Evolutionary conservation across 129 eudicot species (phyloP).

Genomic region (Logfia minima): DNA sequence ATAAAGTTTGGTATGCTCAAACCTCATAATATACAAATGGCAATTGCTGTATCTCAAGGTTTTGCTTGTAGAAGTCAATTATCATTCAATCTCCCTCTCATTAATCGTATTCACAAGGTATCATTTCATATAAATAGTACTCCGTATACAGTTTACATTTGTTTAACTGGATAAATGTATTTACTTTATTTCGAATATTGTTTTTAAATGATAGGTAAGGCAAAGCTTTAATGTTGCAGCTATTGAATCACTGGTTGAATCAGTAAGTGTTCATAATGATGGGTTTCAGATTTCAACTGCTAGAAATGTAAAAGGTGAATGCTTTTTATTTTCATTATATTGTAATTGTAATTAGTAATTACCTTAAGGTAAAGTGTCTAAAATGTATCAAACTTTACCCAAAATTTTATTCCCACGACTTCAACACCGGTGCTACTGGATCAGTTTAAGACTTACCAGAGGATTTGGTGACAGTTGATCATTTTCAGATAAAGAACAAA

Average conservation of each 20-base stretch:
- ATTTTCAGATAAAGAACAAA: too few species aligned
- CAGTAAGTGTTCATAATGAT: constrained; percentile 28
- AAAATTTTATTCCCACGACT: too few species aligned
- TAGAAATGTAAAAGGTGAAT: constrained; percentile 37
- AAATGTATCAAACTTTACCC: too few species aligned
- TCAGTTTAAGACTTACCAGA: too few species aligned
- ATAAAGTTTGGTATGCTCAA: constrained; percentile 6
- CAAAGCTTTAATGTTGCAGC: constrained; percentile 39
- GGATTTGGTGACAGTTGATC: too few species aligned
- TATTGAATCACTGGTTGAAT: constrained; percentile 31
- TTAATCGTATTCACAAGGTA: constrained; percentile 38
- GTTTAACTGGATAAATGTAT: too few species aligned
- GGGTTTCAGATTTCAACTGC: constrained; percentile 26
- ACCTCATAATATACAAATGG: constrained; percentile 24
- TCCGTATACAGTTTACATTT: not conserved
- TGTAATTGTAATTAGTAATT: not conserved
- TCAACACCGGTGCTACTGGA: not conserved
- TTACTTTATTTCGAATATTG: not conserved
- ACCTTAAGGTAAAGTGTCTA: not conserved
- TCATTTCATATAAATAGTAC: not conserved
- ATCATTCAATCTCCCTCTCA: constrained; percentile 38
- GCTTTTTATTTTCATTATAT: not conserved
- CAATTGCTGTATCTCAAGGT: constrained; percentile 45
- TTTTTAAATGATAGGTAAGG: constrained; percentile 20
- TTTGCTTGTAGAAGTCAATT: constrained; percentile 41